These are phyloP conservation scores for Porogramme epimiltina DNA, from an alignment of 1,284 basidiomycete species.

Conservation along the genomic window DNA sequence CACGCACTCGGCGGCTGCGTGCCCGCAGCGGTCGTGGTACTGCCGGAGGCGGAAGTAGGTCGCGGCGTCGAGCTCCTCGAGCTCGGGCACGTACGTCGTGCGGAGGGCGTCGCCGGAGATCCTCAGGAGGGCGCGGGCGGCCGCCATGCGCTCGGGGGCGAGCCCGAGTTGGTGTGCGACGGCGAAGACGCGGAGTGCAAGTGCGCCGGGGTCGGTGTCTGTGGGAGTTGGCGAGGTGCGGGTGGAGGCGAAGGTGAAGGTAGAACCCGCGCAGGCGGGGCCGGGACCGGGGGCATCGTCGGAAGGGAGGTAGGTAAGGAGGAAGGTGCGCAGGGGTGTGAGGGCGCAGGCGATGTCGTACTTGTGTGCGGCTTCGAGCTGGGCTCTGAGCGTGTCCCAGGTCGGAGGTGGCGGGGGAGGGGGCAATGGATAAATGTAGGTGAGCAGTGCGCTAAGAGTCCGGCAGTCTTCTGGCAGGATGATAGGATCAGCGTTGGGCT, in stretches of 20 bases:
- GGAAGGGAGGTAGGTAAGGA: conserved; percentile 3
- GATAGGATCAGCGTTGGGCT: conserved; percentile 22
- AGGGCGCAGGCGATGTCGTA: conserved; percentile 8
- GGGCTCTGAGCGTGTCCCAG: conserved; percentile 3
- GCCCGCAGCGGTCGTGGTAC: conserved; percentile 15
- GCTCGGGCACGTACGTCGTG: conserved; percentile 14
- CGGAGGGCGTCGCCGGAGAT: conserved; percentile 9
- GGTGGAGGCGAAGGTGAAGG: too few relatives aligned
- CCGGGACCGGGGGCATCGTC: too few relatives aligned
- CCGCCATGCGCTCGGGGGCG: conserved; percentile 6
- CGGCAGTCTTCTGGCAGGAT: conserved; percentile 34
- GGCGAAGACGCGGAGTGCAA: conserved; percentile 35
- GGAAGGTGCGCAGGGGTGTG: conserved; percentile 1
- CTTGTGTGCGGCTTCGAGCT: conserved; percentile 12
- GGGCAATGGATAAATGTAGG: conserved; percentile 39
- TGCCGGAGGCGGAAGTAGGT: conserved; percentile 21
- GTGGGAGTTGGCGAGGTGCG: too few relatives aligned
- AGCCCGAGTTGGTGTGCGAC: conserved; percentile 28
- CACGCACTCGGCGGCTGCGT: conserved; percentile 8
- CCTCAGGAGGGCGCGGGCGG: conserved; percentile 10
- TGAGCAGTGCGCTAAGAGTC: conserved; percentile 35
- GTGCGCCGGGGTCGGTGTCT: neutral
- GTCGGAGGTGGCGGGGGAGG: conserved; percentile 14
- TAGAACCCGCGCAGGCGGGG: too few relatives aligned
- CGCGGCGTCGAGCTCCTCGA: conserved; percentile 19